phyloP scores from a whole-genome alignment of 768 basidiomycete species.

The Russula emetica region DNA sequence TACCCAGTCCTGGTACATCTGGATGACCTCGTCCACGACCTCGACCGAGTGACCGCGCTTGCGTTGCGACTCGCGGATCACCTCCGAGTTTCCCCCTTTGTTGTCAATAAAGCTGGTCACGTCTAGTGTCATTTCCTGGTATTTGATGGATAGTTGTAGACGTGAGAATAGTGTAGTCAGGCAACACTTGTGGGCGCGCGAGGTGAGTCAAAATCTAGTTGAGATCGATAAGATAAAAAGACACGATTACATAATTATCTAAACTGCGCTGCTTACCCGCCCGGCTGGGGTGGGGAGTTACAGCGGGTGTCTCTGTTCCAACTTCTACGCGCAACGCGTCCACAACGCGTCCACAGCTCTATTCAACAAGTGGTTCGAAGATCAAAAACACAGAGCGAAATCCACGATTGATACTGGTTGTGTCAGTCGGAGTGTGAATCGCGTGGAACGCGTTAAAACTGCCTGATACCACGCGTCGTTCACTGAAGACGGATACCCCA shows the following conservation, averaged over 20 bases:
- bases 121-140: constrained; percentile 69
- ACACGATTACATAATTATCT: constrained; percentile 12
- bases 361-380: background rate
- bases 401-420: background rate
- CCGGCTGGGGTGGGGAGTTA: background rate
- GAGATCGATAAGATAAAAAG: constrained; percentile 18
- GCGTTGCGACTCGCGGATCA: constrained; percentile 87
- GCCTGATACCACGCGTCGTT: background rate
- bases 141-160: constrained; percentile 4
- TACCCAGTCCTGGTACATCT: constrained; percentile 90
- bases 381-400: background rate
- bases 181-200: background rate
- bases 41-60: constrained; percentile 88
- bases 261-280: background rate
- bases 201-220: background rate
- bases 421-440: constrained; percentile 22
- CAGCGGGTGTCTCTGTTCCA: background rate
- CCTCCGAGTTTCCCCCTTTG: constrained; percentile 89
- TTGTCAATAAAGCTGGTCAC: constrained; percentile 72
- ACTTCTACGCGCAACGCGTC: background rate
- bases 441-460: constrained; percentile 11
- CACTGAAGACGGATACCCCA: background rate
- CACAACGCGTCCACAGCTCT: background rate
- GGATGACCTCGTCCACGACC: constrained; percentile 89
- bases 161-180: background rate